These are phyloP conservation scores for Boletellus deceptivus DNA, from an alignment of 1,284 basidiomycete species.

Conservation along the genomic window DNA sequence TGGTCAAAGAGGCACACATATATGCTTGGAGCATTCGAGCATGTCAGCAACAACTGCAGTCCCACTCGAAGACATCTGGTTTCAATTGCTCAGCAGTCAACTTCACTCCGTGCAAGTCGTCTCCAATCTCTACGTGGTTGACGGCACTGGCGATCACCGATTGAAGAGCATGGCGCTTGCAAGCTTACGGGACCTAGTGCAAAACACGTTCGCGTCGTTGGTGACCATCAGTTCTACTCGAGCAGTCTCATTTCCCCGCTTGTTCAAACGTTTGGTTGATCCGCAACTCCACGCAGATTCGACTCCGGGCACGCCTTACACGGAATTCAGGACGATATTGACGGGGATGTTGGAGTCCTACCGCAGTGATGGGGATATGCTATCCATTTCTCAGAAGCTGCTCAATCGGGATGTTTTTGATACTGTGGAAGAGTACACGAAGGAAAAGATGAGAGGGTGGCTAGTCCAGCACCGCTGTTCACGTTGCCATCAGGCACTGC, in stretches of 20 bases:
- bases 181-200: slow-evolving; percentile 71
- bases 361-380: slow-evolving; percentile 85
- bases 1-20: slow-evolving; percentile 56
- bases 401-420: slow-evolving; percentile 83
- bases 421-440: slow-evolving; percentile 56
- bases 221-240: slow-evolving; percentile 81
- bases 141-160: slow-evolving; percentile 12
- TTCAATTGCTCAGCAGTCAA: slow-evolving; percentile 77
- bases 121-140: slow-evolving; percentile 37
- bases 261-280: slow-evolving; percentile 89
- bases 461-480: slow-evolving; percentile 44
- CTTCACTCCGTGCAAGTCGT: slow-evolving; percentile 77
- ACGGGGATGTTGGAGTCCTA: slow-evolving; percentile 95
- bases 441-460: slow-evolving; percentile 54
- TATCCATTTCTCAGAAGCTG: slow-evolving; percentile 84
- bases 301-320: slow-evolving; percentile 70
- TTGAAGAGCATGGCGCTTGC: slow-evolving; percentile 38
- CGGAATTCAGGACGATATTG: slow-evolving; percentile 88
- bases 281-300: slow-evolving; percentile 48
- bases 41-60: slow-evolving; percentile 40
- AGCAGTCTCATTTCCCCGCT: slow-evolving; percentile 84
- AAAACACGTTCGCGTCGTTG: slow-evolving; percentile 82
- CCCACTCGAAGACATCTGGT: slow-evolving; percentile 88
- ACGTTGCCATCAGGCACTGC: slow-evolving; percentile 45
- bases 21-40: slow-evolving; percentile 69